Evolutionary conservation across 202 grass and related monocot species (phyloP).

Genomic region (Panicum hallii): DNA sequence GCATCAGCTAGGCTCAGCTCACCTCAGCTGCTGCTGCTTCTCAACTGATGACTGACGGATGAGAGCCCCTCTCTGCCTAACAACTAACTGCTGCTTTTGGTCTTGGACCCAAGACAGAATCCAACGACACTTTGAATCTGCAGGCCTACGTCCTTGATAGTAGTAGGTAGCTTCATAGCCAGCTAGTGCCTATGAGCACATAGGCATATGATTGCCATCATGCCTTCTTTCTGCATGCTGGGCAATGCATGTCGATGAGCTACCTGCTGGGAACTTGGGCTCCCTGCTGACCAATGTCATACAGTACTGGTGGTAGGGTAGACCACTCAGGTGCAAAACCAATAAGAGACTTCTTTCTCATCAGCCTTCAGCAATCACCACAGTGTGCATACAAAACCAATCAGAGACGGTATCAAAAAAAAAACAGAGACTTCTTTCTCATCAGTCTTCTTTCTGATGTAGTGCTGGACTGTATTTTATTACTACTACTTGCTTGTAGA

Average conservation of each 20-base stretch:
- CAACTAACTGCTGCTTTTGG: constrained; percentile 27
- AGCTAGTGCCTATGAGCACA: background rate
- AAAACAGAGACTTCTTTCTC: constrained; percentile 22
- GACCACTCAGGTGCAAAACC: constrained; percentile 24
- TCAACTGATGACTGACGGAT: background rate
- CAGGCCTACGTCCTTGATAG: constrained; percentile 22
- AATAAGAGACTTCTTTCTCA: constrained; percentile 23
- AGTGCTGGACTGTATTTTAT: background rate
- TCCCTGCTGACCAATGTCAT: background rate
- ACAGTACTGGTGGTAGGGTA: background rate
- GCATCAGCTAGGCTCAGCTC: background rate
- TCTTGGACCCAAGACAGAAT: constrained; percentile 47
- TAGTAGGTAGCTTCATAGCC: background rate
- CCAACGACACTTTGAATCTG: constrained; percentile 37
- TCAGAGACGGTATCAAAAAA: background rate
- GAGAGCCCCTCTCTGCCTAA: constrained; percentile 5
- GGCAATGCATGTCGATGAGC: constrained; percentile 27
- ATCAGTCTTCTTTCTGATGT: background rate
- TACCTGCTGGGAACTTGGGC: constrained; percentile 28
- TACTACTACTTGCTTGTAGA: background rate
- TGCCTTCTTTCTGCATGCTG: constrained; percentile 55
- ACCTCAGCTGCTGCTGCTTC: background rate
- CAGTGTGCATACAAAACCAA: constrained; percentile 22
- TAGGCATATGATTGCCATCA: constrained; percentile 45
- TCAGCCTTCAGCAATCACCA: background rate